Percentiles rank a stretch among this genome's conserved stretches.
These are phyloP conservation scores for Helichrysum umbraculigerum DNA, from an alignment of 129 eudicot genomes.

Conservation along the genomic window DNA sequence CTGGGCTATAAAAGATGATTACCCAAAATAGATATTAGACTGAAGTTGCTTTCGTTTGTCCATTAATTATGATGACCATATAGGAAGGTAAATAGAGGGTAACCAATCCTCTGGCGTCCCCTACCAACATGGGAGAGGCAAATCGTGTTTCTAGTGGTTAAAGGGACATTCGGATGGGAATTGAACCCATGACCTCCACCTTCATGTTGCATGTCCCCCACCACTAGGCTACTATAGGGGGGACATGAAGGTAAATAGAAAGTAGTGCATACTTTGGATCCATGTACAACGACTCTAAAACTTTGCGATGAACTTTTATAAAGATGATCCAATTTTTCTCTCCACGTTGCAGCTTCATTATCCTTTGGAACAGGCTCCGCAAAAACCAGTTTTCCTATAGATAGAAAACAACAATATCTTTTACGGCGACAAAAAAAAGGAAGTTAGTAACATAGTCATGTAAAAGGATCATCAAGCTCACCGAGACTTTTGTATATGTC, in stretches of 20 bases:
- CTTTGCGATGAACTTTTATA: conserved; percentile 96
- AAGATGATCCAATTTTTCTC: conserved; percentile 89
- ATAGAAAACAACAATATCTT: conserved; percentile 7
- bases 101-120: no score
- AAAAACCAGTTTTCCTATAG: conserved; percentile 86
- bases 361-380: conserved; percentile 91
- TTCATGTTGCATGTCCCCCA: no score
- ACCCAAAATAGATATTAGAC: neutral
- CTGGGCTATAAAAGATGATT: neutral
- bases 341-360: conserved; percentile 97
- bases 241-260: neutral
- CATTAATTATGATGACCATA: conserved; percentile 2
- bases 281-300: conserved; percentile 93
- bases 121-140: no score
- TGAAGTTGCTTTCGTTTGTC: neutral
- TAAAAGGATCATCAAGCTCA: conserved; percentile 30
- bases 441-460: conserved; percentile 12
- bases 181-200: no score
- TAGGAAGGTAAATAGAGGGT: neutral
- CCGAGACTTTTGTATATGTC: conserved; percentile 94
- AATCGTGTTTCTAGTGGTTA: no score
- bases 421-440: neutral
- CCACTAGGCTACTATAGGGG: no score
- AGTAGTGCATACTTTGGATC: conserved; percentile 72
- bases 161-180: no score